Base-by-base conservation (phyloP, 164 flowering plant genomes). In the Litsea cubeba region DNA sequence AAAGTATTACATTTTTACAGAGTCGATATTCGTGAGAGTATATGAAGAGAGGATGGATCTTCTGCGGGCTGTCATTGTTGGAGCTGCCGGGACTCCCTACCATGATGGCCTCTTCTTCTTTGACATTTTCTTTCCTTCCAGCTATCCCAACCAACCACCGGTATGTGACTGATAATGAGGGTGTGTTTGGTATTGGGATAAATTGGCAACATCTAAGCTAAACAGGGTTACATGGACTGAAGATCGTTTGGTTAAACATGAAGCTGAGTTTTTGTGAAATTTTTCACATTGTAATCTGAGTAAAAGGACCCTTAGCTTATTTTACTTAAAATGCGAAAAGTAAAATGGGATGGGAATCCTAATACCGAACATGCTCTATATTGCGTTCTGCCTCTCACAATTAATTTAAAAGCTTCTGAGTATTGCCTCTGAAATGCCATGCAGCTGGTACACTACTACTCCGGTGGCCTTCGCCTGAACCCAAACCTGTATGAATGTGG, bases 71-170 rank as follows among this genome's bases (percentile, higher is more conserved):
- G 96, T 87, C n/a, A 89, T 93, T 70, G 54, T 93, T n/a, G 98
- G 98, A 72, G 88, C 98, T 30, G 84, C 88, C 62, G 94, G 94
- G 32, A 91, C 98, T 71, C 98, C 98, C 25, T 93, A 93, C 81
- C 98, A 93, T 77, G 92, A 93, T 75, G 96, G 96, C 68, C 87
- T 93, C 22, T 93, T 87, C 80, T 88, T 93, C 86, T 93, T 93
- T 74, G 98, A 93, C 71, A 80, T 90, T 68, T 76, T 57, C 76
- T 87, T 93, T 66, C 98, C 98, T 65, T 20, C 66, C 70, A 68
- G 24, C 60, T 91, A 90, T 81, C 96, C 98, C 40, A 69, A 66
- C 28, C 75, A 22, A 11, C 97, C 97, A n/a, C 97, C 96, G 69
- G 97, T 91, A 89, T 71, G 92, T 82, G 23, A 70, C 25, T 72